A percentile compares a stretch with the other conserved stretches of the same genome.
These are phyloP conservation scores for Volvox carteri DNA, from an alignment of 163 green algal genomes.

Conservation along the genomic window DNA sequence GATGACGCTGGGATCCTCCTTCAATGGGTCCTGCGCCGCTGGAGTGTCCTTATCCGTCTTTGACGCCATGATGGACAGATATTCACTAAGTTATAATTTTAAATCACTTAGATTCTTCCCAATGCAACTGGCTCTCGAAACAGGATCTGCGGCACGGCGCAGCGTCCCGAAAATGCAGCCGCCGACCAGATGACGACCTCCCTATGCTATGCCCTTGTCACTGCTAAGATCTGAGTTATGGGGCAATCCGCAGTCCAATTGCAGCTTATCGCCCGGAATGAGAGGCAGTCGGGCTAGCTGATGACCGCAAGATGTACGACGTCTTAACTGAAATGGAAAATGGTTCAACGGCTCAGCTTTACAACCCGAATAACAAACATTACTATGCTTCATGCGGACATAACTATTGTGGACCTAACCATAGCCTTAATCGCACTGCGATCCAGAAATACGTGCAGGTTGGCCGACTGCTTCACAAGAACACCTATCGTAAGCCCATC, in stretches of 20 bases:
- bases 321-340: neutral
- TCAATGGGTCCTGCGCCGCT: conserved; percentile 46
- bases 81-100: neutral
- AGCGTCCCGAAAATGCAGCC: conserved; percentile 31
- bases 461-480: no score
- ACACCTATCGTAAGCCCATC: no score
- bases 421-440: no score
- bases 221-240: conserved; percentile 12
- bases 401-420: no score
- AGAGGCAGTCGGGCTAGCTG: neutral
- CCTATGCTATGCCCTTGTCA: conserved; percentile 3
- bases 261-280: neutral
- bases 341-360: no score
- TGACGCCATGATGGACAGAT: conserved; percentile 25
- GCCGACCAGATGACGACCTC: conserved; percentile 1
- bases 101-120: neutral
- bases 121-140: neutral
- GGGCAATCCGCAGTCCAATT: neutral
- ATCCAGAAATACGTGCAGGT: no score
- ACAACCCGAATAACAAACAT: no score
- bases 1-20: conserved; percentile 58
- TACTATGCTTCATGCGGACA: no score
- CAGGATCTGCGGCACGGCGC: neutral
- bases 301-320: neutral
- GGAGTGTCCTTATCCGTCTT: conserved; percentile 38